Evolutionary conservation across 2,329 filamentous ascomycete genomes (phyloP).

Genomic region (Monosporascus sp.): DNA sequence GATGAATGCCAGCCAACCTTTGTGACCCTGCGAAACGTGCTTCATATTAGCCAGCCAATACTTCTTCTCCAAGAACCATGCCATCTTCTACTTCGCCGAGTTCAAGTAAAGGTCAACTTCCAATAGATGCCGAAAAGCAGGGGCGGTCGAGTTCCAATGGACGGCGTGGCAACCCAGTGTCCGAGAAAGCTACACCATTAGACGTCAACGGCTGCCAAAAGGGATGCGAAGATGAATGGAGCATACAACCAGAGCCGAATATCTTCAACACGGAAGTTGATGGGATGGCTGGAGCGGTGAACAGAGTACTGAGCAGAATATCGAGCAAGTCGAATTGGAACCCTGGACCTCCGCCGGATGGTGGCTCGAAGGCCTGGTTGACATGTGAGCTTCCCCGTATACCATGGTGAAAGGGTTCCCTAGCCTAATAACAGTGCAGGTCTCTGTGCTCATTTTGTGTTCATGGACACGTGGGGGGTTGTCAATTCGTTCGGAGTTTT

Average conservation of each 20-base stretch:
- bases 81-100: conserved; percentile 11
- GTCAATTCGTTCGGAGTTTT: conserved; percentile 53
- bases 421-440: conserved; percentile 17
- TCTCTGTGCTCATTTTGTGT: conserved; percentile 37
- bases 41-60: background rate
- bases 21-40: too few relatives aligned
- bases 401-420: background rate
- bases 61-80: conserved; percentile 7
- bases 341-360: conserved; percentile 46
- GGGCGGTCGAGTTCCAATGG: background rate
- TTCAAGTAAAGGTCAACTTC: conserved; percentile 18
- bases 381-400: conserved; percentile 28
- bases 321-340: conserved; percentile 35
- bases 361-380: conserved; percentile 43
- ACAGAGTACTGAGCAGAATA: conserved; percentile 35
- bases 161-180: background rate
- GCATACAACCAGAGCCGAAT: conserved; percentile 17
- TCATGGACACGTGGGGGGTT: conserved; percentile 51
- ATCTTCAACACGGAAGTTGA: conserved; percentile 17
- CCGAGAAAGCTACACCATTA: background rate
- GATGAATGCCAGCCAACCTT: too few relatives aligned
- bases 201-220: background rate
- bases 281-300: conserved; percentile 24
- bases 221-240: conserved; percentile 8
- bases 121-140: conserved; percentile 21